Evolutionary conservation across 345 rosid genomes (phyloP).

Genomic region (Euphorbia peplus): DNA sequence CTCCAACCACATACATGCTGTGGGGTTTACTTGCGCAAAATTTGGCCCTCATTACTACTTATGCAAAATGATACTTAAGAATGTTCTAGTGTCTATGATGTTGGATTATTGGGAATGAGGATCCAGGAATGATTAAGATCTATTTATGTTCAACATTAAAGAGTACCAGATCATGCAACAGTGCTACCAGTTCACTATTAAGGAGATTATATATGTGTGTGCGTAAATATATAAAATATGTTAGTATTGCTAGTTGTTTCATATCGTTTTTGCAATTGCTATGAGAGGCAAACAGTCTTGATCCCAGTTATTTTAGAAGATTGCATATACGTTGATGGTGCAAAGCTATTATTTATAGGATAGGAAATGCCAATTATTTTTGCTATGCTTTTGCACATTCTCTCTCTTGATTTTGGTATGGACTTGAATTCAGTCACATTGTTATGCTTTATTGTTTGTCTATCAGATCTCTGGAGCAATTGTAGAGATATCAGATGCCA

Average conservation of each 20-base stretch:
- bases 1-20: not conserved
- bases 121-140: not conserved
- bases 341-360: not conserved
- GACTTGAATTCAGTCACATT: not conserved
- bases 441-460: constrained; percentile 16
- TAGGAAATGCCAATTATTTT: not conserved
- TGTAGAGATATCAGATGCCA: constrained; percentile 84
- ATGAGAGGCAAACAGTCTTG: not conserved
- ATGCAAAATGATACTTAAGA: not conserved
- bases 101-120: not conserved
- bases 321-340: not conserved
- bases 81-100: not conserved
- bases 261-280: not conserved
- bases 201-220: too few relatives aligned
- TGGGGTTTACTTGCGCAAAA: not conserved
- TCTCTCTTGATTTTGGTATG: not conserved
- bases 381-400: too few relatives aligned
- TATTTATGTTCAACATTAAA: not conserved
- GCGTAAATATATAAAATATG: not conserved
- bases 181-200: too few relatives aligned
- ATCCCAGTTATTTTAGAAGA: not conserved
- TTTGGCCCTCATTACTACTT: not conserved
- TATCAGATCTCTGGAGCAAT: constrained; percentile 98
- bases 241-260: not conserved
- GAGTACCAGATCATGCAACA: too few relatives aligned